These are phyloP conservation scores for Zoysia japonica DNA, from an alignment of 176 grass and related monocot genomes.

Conservation along the genomic window DNA sequence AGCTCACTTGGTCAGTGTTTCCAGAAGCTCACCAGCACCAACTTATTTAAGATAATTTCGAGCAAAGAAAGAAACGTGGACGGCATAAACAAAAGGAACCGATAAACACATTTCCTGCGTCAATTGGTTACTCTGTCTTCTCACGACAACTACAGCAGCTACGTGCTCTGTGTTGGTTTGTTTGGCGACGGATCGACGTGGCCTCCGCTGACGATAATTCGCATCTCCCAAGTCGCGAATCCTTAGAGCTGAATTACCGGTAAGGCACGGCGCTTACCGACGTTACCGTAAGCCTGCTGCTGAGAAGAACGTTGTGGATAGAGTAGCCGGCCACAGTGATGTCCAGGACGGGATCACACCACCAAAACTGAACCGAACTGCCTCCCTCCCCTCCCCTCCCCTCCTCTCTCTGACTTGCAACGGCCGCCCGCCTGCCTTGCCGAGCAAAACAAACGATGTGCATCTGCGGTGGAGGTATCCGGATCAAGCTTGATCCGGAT, in stretches of 20 bases:
- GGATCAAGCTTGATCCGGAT: too few relatives aligned
- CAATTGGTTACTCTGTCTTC: neutral
- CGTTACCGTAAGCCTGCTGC: too few relatives aligned
- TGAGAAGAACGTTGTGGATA: neutral
- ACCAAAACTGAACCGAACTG: neutral
- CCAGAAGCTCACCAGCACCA: neutral
- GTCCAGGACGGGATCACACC: neutral
- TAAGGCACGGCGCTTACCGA: neutral
- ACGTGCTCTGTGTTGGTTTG: too few relatives aligned
- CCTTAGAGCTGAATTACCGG: neutral
- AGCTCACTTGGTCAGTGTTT: neutral
- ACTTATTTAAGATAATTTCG: neutral
- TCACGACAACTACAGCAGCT: too few relatives aligned
- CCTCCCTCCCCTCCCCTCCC: neutral
- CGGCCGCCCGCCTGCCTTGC: too few relatives aligned
- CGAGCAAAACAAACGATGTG: neutral
- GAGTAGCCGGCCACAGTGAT: neutral
- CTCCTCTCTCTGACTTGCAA: neutral
- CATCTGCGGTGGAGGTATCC: neutral
- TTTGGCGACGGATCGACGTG: neutral
- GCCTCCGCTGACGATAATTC: neutral
- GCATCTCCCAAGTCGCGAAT: neutral
- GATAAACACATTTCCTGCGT: neutral
- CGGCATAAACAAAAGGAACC: neutral
- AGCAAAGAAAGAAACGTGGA: neutral